Percentiles rank a stretch among this genome's conserved stretches.
Conservation (phyloP, 257 asterid species). For the Ballota nigra region DNA sequence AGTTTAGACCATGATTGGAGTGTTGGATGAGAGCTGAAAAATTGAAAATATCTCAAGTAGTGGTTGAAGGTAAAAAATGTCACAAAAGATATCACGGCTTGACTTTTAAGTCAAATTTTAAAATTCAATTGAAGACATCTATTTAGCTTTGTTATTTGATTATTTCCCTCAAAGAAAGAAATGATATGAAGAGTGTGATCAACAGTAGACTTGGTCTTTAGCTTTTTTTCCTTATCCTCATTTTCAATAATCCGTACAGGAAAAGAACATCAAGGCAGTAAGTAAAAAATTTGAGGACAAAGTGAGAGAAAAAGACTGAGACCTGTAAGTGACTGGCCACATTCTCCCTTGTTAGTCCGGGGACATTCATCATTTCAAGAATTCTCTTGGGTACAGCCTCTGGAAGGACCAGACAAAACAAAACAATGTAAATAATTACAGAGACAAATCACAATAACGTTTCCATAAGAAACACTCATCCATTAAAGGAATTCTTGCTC, state of each 20-base stretch:
- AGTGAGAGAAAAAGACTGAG: background rate
- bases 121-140: background rate
- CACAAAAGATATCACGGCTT: no score
- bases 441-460: background rate
- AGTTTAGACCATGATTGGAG: background rate
- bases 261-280: background rate
- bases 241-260: background rate
- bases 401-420: conserved; percentile 30
- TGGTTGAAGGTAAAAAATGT: background rate
- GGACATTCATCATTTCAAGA: conserved; percentile 87
- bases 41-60: background rate
- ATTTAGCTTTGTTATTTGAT: no score
- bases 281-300: background rate
- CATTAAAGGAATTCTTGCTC: conserved; percentile 6
- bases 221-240: conserved; percentile 12
- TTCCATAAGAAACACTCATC: background rate
- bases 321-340: conserved; percentile 97
- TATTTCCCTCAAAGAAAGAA: background rate
- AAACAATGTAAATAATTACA: conserved; percentile 18
- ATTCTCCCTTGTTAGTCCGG: conserved; percentile 80
- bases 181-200: background rate
- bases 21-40: background rate
- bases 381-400: conserved; percentile 93
- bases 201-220: background rate
- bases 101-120: no score